Conservation (phyloP, 2,329 filamentous ascomycete genomes). For the Ceratocystis destructans region DNA sequence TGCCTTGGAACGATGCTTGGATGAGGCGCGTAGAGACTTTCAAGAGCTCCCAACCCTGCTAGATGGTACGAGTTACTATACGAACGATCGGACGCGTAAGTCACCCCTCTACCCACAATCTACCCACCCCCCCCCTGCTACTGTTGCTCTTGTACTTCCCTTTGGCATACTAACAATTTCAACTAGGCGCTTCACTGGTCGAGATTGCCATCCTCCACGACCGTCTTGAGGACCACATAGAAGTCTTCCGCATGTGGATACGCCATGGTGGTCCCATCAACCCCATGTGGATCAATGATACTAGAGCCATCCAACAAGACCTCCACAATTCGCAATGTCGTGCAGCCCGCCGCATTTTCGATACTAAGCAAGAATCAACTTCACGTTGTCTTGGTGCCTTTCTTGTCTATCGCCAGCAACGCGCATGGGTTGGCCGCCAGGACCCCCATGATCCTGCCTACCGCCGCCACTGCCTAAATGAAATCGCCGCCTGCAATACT, state of each 20-base stretch:
- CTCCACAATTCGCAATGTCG: conserved; percentile 46
- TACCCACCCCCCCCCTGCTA: not conserved
- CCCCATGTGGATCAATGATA: conserved; percentile 42
- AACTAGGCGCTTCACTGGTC: conserved; percentile 38
- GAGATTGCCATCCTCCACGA: conserved; percentile 36
- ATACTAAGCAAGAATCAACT: conserved; percentile 35
- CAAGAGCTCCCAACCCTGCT: conserved; percentile 43
- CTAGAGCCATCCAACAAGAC: conserved; percentile 34
- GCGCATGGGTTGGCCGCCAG: conserved; percentile 20
- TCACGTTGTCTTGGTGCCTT: conserved; percentile 43
- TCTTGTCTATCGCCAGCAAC: conserved; percentile 38
- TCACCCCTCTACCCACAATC: not conserved
- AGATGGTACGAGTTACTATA: conserved; percentile 43
- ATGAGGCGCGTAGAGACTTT: conserved; percentile 47
- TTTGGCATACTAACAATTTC: not conserved
- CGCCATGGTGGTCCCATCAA: conserved; percentile 42
- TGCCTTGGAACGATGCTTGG: conserved; percentile 40
- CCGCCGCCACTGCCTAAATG: conserved; percentile 32
- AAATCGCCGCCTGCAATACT: conserved; percentile 37
- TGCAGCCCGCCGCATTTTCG: conserved; percentile 42
- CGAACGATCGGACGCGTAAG: conserved; percentile 32
- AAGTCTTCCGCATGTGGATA: conserved; percentile 41
- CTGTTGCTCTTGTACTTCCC: not conserved
- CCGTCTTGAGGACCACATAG: conserved; percentile 35
- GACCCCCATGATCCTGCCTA: conserved; percentile 27